These are phyloP conservation scores for Candida ipomoeae DNA, from an alignment of 805 yeast species.

Conservation along the genomic window DNA sequence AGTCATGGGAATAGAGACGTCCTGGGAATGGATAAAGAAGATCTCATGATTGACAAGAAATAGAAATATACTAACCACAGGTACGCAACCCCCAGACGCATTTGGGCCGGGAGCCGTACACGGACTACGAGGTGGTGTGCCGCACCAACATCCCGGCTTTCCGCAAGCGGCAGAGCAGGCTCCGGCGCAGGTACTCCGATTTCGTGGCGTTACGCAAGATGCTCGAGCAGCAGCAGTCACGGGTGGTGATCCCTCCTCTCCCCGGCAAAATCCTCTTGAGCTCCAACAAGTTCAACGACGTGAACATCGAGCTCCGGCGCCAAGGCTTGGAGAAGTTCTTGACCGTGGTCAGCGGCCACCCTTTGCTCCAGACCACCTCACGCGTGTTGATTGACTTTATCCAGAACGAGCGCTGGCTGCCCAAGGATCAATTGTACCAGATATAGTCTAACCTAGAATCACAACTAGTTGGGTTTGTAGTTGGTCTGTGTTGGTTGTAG, in stretches of 20 bases:
- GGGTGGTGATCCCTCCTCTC: slow-evolving; percentile 78
- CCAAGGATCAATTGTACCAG: slow-evolving; percentile 18
- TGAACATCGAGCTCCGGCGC: slow-evolving; percentile 78
- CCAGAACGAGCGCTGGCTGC: slow-evolving; percentile 79
- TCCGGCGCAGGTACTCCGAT: slow-evolving; percentile 85
- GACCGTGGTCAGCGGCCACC: slow-evolving; percentile 82
- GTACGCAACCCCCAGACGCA: slow-evolving; percentile 74
- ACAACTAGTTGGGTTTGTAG: no score
- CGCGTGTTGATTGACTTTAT: slow-evolving; percentile 75
- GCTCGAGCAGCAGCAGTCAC: slow-evolving; percentile 67
- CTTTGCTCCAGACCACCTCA: slow-evolving; percentile 82
- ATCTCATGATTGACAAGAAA: no score
- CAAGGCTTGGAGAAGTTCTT: slow-evolving; percentile 81
- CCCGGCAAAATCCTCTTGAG: slow-evolving; percentile 82
- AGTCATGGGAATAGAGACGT: no score
- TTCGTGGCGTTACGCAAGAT: slow-evolving; percentile 77
- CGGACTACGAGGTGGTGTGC: slow-evolving; percentile 89
- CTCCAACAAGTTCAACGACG: slow-evolving; percentile 70
- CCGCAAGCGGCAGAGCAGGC: slow-evolving; percentile 55
- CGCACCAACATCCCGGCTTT: slow-evolving; percentile 90
- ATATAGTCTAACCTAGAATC: neutral
- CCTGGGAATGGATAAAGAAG: neutral
- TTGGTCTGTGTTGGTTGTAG: no score
- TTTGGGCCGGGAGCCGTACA: slow-evolving; percentile 62
- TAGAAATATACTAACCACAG: slow-evolving; percentile 25